These are phyloP conservation scores for Lentinula sp. DNA, from an alignment of 768 basidiomycete genomes.

Conservation along the genomic window DNA sequence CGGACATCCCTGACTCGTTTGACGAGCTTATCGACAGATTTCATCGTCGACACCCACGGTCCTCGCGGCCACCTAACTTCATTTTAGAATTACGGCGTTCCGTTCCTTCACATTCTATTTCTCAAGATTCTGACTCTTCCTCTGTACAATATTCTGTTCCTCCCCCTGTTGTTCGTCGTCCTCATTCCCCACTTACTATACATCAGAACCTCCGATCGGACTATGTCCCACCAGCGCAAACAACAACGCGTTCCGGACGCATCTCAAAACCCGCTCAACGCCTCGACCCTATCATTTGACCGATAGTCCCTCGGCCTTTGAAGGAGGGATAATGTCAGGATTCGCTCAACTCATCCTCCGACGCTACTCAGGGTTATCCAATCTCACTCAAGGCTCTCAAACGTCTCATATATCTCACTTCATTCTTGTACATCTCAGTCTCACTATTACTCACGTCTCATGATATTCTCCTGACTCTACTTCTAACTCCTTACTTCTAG, in stretches of 20 bases:
- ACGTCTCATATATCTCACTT: too few species aligned
- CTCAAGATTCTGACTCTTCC: not conserved
- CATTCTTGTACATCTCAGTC: too few species aligned
- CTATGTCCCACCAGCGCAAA: not conserved
- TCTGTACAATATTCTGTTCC: too few species aligned
- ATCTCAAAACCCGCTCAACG: conserved; percentile 4
- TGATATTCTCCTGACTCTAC: too few species aligned
- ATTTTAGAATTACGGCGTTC: not conserved
- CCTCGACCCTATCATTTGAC: not conserved
- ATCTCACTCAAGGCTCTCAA: too few species aligned
- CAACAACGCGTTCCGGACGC: conserved; percentile 9
- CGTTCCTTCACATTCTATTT: not conserved
- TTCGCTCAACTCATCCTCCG: too few species aligned
- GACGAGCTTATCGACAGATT: not conserved
- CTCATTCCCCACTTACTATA: not conserved
- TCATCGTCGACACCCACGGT: not conserved
- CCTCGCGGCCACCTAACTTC: not conserved
- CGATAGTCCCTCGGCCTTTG: too few species aligned
- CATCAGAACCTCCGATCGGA: not conserved
- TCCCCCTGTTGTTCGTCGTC: not conserved
- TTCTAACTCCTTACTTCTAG: too few species aligned
- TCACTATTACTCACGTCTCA: too few species aligned
- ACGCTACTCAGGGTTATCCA: too few species aligned
- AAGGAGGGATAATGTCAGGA: too few species aligned
- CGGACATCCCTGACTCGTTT: not conserved